Conservation (phyloP, 352 stramenopile genomes). For the Pythium phragmiticola region DNA sequence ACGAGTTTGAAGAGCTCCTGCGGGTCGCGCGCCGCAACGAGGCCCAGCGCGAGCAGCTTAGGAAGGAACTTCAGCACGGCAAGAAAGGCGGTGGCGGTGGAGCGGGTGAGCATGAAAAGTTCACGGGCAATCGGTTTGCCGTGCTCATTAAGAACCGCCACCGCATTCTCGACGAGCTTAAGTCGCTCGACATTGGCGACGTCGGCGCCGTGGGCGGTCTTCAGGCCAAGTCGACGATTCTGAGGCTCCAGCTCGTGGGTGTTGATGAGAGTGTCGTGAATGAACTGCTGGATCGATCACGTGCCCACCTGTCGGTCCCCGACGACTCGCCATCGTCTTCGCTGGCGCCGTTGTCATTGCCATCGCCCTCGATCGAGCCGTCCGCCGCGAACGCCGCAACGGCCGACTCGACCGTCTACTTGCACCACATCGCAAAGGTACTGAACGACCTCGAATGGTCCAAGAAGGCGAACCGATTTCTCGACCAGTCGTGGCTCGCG, state of each 20-base stretch:
- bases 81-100: slow-evolving; percentile 28
- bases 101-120: slow-evolving; percentile 23
- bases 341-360: background rate
- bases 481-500: slow-evolving; percentile 72
- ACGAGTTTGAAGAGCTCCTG: slow-evolving; percentile 84
- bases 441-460: slow-evolving; percentile 64
- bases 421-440: slow-evolving; percentile 48
- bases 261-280: slow-evolving; percentile 48
- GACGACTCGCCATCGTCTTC: background rate
- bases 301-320: background rate
- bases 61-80: slow-evolving; percentile 53
- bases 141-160: slow-evolving; percentile 52
- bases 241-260: slow-evolving; percentile 46
- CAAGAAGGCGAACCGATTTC: slow-evolving; percentile 75
- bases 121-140: slow-evolving; percentile 31
- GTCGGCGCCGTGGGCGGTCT: slow-evolving; percentile 36
- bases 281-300: slow-evolving; percentile 42
- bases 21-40: slow-evolving; percentile 67
- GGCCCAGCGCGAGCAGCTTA: slow-evolving; percentile 70
- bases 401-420: slow-evolving; percentile 30
- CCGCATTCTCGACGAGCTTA: slow-evolving; percentile 69
- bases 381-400: background rate
- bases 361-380: background rate
- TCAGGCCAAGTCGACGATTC: slow-evolving; percentile 49
- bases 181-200: slow-evolving; percentile 37